These are phyloP conservation scores for Tetrahymena elliotti DNA, from an alignment of 73 alveolate genomes.

Conservation along the genomic window DNA sequence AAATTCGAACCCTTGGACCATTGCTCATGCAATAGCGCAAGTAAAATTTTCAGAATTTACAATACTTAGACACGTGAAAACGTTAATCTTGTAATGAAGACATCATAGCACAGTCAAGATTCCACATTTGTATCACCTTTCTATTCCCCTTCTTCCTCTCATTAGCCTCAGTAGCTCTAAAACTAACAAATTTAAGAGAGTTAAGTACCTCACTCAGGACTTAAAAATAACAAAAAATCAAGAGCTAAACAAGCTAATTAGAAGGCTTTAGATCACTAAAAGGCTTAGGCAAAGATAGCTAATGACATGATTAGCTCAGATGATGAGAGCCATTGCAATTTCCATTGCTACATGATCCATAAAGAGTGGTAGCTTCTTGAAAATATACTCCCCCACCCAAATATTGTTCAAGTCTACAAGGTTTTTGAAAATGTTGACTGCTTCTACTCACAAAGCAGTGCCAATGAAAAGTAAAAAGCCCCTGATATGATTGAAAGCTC, in stretches of 20 bases:
- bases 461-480: background rate
- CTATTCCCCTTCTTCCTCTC: background rate
- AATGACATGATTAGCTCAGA: background rate
- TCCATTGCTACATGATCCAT: background rate
- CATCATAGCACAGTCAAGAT: background rate
- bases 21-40: background rate
- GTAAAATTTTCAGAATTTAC: background rate
- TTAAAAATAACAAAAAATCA: background rate
- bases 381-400: background rate
- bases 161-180: background rate
- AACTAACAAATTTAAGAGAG: background rate
- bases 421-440: background rate
- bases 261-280: background rate
- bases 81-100: background rate
- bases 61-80: background rate
- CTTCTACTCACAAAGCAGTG: background rate
- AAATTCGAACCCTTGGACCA: background rate
- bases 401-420: background rate
- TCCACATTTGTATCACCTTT: background rate
- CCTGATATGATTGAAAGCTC: background rate
- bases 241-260: background rate
- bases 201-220: background rate
- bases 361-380: background rate
- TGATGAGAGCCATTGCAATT: background rate
- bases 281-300: background rate